Evolutionary conservation across 1,284 basidiomycete genomes (phyloP), one percentile per base, ranked within the genome.

Genomic region (Naganishia liquefaciens): DNA sequence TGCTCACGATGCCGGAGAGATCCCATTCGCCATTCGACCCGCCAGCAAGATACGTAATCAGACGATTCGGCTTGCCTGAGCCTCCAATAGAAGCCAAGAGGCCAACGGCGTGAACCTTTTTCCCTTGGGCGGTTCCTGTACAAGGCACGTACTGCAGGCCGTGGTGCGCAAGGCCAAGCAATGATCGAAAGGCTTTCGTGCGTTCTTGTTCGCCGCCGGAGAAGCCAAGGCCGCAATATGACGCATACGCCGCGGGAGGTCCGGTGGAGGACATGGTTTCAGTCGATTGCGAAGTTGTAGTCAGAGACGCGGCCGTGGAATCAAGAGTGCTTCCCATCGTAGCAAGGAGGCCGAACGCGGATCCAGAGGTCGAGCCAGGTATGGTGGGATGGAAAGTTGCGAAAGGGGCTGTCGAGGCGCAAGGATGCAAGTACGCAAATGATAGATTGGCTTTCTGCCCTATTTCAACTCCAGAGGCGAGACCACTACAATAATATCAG

Each of bases 211-310:
- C 57, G 19, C 46, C 57, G 13, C 37, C 46, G 11, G 46, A 47
- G 25, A 60, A 60, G 7, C 57, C 57, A 5, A 60, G 30, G 13
- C 57, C 57, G 46, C 57, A 60, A 37, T 60, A 60, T 23, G 57
- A 60, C 3, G 57, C 57, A 25, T 50, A 60, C 5, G 57, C 57
- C 0, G 57, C 57, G 19, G 57, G 57, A 3, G 44, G 57, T 4
- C 33, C 46, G n/a, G 30, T 25, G 9, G 33, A 37, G 6, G 27
- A 19, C 4, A 6, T 13, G 2, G 43, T 30, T 33, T 27, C 28
- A 13, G 37, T 42, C 5, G 2, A 23, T 28, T 43, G 40, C 2
- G 39, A 4, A 5, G 9, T 19, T 5, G 54, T 40, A 10, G n/a
- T 28, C 17, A 55, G 42, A 7, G 42, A 44, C 0, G 42, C 21